phyloP scores from a whole-genome alignment of 139 green algal species.

The Closterium sp. region DNA sequence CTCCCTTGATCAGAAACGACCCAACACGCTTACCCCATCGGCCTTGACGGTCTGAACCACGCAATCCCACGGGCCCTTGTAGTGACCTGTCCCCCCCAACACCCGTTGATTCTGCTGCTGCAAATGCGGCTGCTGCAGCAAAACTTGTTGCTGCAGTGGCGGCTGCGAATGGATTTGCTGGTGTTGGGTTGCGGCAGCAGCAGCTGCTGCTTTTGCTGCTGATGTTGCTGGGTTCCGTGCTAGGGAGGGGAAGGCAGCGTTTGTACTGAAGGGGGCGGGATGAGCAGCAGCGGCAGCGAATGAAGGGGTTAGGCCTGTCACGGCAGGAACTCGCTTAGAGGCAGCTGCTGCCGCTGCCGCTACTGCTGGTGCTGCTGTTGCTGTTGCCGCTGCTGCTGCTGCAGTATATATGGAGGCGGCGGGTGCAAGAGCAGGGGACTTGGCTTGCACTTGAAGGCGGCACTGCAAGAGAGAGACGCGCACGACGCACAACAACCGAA shows the following conservation, averaged over 20 bases:
- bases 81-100: background rate
- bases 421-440: background rate
- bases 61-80: constrained; percentile 43
- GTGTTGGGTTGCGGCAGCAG: constrained; percentile 36
- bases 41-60: constrained; percentile 23
- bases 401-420: background rate
- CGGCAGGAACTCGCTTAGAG: background rate
- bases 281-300: background rate
- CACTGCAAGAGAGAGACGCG: constrained; percentile 8
- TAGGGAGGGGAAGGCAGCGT: background rate
- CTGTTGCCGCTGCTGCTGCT: constrained; percentile 10
- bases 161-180: too few relatives aligned
- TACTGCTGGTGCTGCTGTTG: background rate
- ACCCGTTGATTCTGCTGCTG: constrained; percentile 1
- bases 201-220: background rate
- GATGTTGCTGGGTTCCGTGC: background rate
- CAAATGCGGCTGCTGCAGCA: background rate
- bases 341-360: background rate
- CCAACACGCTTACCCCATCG: constrained; percentile 20
- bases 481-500: background rate
- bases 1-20: background rate
- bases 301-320: background rate
- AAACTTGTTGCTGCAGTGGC: too few relatives aligned
- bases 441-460: constrained; percentile 18
- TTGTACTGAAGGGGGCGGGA: background rate